Base-by-base conservation (phyloP, 1,139 yeast genomes). In the Debaryomyces nepalensis region DNA sequence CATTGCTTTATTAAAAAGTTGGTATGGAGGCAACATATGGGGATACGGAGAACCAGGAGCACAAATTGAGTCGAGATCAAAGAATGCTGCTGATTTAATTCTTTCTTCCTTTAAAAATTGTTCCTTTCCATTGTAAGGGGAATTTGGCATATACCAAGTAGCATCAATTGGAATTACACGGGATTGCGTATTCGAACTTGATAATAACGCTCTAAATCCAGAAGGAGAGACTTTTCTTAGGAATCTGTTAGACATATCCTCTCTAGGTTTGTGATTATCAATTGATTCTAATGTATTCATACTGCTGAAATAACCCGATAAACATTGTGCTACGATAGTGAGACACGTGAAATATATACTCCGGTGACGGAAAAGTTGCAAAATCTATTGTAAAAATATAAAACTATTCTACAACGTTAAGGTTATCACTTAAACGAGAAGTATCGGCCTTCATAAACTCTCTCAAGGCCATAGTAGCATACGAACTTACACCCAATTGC, bases 401-500 rank as follows among this genome's bases (percentile, higher is more conserved):
- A n/a, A n/a, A n/a, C 15, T 34, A 34, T 26, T 34, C 37, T 22
- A 24, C 22, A 27, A 52, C 59, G 32, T 46, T 52, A 26, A 58
- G 41, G 38, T 39, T 51, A 7, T 55, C 61, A 31, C 72, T 58
- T 41, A 68, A 62, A 34, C 90, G 79, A 30, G 89, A 77, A 2
- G 95, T 86, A 49, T 88, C 96, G 19, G 82, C 72, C 61, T 85
- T 86, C 95, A 88, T 86, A 42, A 86, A 80, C 60, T 93, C 99
- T 56, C 99, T 77, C 42, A 95, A 69, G 0, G 97, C 96, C 99
- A 95, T 95, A 0, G 99, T 95, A 2, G 99, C 99, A 63, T 95
- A 95, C 4, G 95, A 84, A 36, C 97, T 86, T 5, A 87, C 83
- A 2, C 90, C 95, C 45, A 95, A 73, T 59, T 84, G 87, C 75